Percentiles rank a stretch among this genome's conserved stretches.
These are phyloP conservation scores for Podospora pseudoanserina DNA, from an alignment of 495 filamentous ascomycete species.

Conservation along the genomic window DNA sequence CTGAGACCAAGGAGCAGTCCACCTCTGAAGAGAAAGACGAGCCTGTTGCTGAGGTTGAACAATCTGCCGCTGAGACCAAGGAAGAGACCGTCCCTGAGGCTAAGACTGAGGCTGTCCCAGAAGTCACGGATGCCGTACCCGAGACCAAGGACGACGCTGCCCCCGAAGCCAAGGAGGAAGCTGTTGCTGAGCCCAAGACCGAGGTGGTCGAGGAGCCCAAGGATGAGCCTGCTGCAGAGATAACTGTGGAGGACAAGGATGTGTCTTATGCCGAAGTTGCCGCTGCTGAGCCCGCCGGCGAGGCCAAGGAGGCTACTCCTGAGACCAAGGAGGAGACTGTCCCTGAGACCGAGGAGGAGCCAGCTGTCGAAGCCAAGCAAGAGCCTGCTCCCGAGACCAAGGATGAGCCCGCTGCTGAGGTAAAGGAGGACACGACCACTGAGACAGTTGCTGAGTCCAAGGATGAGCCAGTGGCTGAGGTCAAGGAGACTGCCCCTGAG, in stretches of 20 bases:
- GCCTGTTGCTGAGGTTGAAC: background rate
- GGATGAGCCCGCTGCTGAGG: constrained; percentile 11
- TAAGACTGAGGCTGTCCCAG: background rate
- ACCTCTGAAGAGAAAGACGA: background rate
- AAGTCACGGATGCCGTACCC: constrained; percentile 1
- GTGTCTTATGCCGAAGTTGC: background rate
- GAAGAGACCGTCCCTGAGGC: constrained; percentile 2
- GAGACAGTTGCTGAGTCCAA: constrained; percentile 1
- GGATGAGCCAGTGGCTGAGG: background rate
- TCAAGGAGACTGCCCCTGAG: background rate
- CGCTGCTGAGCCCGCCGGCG: constrained; percentile 7
- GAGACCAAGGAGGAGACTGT: background rate
- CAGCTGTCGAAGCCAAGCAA: background rate
- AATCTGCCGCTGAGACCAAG: background rate
- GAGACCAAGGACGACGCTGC: constrained; percentile 6
- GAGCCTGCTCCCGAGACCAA: background rate
- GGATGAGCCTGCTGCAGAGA: constrained; percentile 1
- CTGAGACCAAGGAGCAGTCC: background rate
- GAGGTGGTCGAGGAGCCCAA: background rate
- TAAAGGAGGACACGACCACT: background rate
- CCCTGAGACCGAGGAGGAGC: background rate
- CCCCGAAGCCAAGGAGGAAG: background rate
- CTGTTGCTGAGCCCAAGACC: background rate
- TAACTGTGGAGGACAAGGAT: background rate
- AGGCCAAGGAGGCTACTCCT: background rate